A percentile compares a stretch with the other conserved stretches of the same genome.
Evolutionary conservation across 1,284 basidiomycete genomes (phyloP).

Genomic region (Sparassis latifolia): DNA sequence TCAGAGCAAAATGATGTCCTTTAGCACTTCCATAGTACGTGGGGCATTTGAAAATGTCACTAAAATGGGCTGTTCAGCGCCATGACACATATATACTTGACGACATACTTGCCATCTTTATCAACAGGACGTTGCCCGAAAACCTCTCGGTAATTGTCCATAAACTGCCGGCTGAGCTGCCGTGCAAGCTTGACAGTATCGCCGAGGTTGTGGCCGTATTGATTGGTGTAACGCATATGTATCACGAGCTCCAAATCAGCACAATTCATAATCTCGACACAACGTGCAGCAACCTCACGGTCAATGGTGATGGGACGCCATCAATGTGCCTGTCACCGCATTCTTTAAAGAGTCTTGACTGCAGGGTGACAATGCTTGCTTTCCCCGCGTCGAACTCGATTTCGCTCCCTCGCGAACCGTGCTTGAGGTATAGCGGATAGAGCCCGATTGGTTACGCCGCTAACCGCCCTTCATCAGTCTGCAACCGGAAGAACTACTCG

Average conservation of each 20-base stretch:
- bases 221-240: constrained; percentile 95
- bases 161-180: constrained; percentile 93
- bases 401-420: constrained; percentile 89
- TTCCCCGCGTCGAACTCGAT: constrained; percentile 86
- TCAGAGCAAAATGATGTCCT: constrained; percentile 97
- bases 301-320: constrained; percentile 89
- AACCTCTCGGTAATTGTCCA: constrained; percentile 89
- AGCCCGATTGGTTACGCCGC: constrained; percentile 92
- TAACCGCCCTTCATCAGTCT: constrained; percentile 88
- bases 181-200: constrained; percentile 93
- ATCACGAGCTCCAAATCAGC: constrained; percentile 85
- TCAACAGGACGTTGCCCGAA: constrained; percentile 82
- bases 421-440: constrained; percentile 92
- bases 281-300: constrained; percentile 92
- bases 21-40: constrained; percentile 86
- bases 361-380: constrained; percentile 63
- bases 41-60: constrained; percentile 98
- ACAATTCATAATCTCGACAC: constrained; percentile 96
- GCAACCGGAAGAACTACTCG: constrained; percentile 97
- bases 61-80: constrained; percentile 24
- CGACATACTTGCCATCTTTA: constrained; percentile 71
- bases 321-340: constrained; percentile 92
- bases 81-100: background rate
- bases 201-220: constrained; percentile 76
- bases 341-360: constrained; percentile 79